Conservation (phyloP, 2,329 filamentous ascomycete genomes). For the Teratosphaeria gauchensis region DNA sequence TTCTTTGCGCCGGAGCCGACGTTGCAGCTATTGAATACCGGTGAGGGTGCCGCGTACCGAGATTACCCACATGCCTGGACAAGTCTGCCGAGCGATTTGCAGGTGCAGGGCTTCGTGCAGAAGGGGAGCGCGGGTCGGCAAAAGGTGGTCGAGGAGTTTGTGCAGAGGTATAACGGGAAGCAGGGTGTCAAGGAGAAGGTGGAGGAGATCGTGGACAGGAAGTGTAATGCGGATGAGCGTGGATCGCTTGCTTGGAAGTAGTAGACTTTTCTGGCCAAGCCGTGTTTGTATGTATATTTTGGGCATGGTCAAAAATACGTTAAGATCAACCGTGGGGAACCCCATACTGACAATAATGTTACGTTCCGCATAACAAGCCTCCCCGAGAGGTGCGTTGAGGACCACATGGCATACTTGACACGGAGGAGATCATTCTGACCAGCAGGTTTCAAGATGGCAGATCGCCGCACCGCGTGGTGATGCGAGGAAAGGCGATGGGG, state of each 20-base stretch:
- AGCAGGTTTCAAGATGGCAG: too few relatives aligned
- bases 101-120: slow-evolving; percentile 41
- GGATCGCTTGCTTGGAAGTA: not conserved
- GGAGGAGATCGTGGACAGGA: slow-evolving; percentile 30
- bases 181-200: slow-evolving; percentile 49
- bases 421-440: too few relatives aligned
- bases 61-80: slow-evolving; percentile 65
- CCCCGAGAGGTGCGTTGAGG: too few relatives aligned
- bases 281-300: not conserved
- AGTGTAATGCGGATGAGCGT: not conserved
- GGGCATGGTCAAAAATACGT: too few relatives aligned
- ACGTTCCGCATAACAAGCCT: too few relatives aligned
- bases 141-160: slow-evolving; percentile 30
- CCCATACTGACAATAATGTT: too few relatives aligned
- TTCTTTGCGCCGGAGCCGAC: slow-evolving; percentile 52
- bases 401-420: too few relatives aligned
- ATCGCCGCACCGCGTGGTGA: too few relatives aligned
- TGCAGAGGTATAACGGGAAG: slow-evolving; percentile 34
- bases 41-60: slow-evolving; percentile 44
- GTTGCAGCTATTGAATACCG: slow-evolving; percentile 51
- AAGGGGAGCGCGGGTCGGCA: slow-evolving; percentile 15
- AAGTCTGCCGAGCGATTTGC: slow-evolving; percentile 62
- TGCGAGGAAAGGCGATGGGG: too few relatives aligned
- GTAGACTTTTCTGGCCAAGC: not conserved
- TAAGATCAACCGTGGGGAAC: too few relatives aligned